Base-by-base conservation (phyloP, 2,329 filamentous ascomycete species). In the Talaromyces sp. region DNA sequence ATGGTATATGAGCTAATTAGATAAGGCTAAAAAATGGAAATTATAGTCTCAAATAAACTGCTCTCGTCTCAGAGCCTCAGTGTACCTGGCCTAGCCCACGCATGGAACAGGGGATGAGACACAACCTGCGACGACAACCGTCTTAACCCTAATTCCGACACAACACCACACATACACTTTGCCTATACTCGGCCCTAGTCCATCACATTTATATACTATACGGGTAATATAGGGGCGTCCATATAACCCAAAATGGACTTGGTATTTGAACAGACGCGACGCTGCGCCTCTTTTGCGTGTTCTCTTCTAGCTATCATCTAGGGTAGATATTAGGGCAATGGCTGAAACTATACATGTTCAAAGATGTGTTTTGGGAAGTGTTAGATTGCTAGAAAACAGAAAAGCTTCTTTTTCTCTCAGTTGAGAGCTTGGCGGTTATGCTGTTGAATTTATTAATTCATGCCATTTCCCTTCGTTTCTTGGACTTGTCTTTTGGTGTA, bases 81-180 rank as follows among this genome's bases (percentile, higher is more conserved):
- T 17, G 45, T 48, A 48, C 45, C 48, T 52, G 48, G 19, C 13
- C 19, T 52, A 36, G 48, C 7, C 48, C 33, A 39, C 17, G 21
- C 53, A 13, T 55, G 41, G 78, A 95, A 76, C 92, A 93, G 75
- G 89, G 33, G 88, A 57, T 90, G 90, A 60, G 90, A 95, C 77
- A 94, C 94, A 78, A 94, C 95, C 70, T 89, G 85, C 64, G 90
- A 91, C 1, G 92, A 94, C 57, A 90, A 95, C 33, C 33, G 53
- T 56, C 41, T 56, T 56, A 39, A 40, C 33, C 41, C 41, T 37
- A 28, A 46, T 21, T 10, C 48, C 53, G 31, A 46, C 31, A 39
- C 25, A 21, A 33, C 53, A 21, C 40, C 37, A 3, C 37, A 31
- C 22, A 53, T 31, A 28, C 15, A 22, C 10, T 37, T n/a, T 22